Percentiles rank a stretch among this genome's conserved stretches.
These are phyloP conservation scores for Lindgomyces ingoldianus DNA, from an alignment of 495 filamentous ascomycete genomes.

Conservation along the genomic window DNA sequence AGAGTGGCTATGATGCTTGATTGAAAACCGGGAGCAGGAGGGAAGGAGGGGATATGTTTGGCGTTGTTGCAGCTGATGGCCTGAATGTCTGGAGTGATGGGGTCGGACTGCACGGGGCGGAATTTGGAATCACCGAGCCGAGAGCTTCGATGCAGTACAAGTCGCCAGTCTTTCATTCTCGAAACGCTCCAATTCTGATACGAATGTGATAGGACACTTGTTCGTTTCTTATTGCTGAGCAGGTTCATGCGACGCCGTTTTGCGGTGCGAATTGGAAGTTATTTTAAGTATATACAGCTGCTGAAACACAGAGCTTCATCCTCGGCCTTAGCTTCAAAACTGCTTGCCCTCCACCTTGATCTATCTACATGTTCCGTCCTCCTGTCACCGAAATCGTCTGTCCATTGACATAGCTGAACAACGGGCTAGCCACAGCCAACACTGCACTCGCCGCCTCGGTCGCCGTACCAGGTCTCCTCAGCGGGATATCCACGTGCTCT, in stretches of 20 bases:
- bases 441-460: constrained; percentile 79
- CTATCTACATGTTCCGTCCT: constrained; percentile 71
- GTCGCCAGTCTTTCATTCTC: background rate
- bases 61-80: background rate
- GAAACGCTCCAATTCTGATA: background rate
- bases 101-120: no score
- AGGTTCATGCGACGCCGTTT: background rate
- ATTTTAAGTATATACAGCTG: constrained; percentile 20
- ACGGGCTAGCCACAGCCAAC: constrained; percentile 74
- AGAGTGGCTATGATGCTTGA: background rate
- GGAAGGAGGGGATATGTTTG: constrained; percentile 17
- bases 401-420: constrained; percentile 78
- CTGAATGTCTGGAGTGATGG: background rate
- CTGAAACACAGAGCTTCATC: constrained; percentile 19
- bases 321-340: background rate
- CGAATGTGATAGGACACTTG: background rate
- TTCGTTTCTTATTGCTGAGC: background rate
- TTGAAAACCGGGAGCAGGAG: background rate
- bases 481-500: constrained; percentile 67
- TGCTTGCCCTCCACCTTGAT: background rate
- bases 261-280: constrained; percentile 1
- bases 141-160: background rate
- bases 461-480: constrained; percentile 71
- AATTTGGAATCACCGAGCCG: background rate
- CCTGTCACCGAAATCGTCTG: constrained; percentile 85